A percentile compares a stretch with the other conserved stretches of the same genome.
Evolutionary conservation across 2,329 filamentous ascomycete genomes (phyloP).

Genomic region (Tetracladium maxilliforme): DNA sequence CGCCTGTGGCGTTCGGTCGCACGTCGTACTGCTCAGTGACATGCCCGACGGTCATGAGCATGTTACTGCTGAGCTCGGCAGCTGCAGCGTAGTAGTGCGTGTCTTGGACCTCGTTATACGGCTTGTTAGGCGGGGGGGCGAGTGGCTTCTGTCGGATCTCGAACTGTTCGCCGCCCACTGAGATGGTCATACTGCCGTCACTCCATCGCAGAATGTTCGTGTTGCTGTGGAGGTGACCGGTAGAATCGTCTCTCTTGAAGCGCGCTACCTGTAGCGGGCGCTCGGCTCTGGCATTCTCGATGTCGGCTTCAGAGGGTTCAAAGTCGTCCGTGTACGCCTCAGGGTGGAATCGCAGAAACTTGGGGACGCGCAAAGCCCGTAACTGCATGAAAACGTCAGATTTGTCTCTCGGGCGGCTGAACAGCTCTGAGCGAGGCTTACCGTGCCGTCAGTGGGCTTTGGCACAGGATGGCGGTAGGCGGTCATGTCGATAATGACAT

Average conservation of each 20-base stretch:
- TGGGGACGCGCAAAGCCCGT: conserved; percentile 55
- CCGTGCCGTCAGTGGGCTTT: conserved; percentile 55
- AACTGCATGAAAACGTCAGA: conserved; percentile 27
- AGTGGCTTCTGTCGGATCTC: conserved; percentile 58
- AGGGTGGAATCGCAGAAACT: conserved; percentile 57
- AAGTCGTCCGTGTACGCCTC: conserved; percentile 53
- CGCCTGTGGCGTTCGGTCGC: conserved; percentile 48
- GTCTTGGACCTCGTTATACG: conserved; percentile 53
- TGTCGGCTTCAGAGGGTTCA: conserved; percentile 43
- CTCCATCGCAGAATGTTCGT: conserved; percentile 64
- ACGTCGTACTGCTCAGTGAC: conserved; percentile 60
- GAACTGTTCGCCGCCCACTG: conserved; percentile 64
- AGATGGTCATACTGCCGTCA: conserved; percentile 62
- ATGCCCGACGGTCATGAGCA: conserved; percentile 62
- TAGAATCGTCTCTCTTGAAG: no score
- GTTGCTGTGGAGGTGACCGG: conserved; percentile 57
- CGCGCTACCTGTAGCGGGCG: no score
- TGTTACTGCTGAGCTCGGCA: conserved; percentile 50
- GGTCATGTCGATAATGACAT: conserved; percentile 46
- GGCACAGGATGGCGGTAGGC: conserved; percentile 57
- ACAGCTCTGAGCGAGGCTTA: conserved; percentile 21
- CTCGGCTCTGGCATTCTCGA: no score
- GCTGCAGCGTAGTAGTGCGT: conserved; percentile 64
- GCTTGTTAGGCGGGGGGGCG: conserved; percentile 40
- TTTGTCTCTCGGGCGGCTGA: neutral